phyloP scores from a whole-genome alignment of 148 eudicot genomes.

The Selenicereus undatus region DNA sequence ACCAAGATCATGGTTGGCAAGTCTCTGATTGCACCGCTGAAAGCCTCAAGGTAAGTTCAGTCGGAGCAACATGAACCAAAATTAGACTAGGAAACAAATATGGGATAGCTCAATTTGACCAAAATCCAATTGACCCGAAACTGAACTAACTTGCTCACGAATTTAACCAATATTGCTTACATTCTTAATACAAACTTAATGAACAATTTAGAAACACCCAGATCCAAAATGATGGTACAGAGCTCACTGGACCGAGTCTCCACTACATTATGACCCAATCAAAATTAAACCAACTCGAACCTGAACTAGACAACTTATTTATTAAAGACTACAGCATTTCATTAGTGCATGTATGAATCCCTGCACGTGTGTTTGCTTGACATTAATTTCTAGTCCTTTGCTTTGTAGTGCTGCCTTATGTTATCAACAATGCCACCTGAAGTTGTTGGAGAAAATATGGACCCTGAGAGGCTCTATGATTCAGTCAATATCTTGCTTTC shows the following conservation, averaged over 20 bases:
- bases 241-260: background rate
- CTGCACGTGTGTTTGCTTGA: background rate
- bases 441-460: constrained; percentile 30
- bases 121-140: background rate
- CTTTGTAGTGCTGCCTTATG: constrained; percentile 25
- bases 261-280: background rate
- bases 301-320: no score
- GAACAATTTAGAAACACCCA: background rate
- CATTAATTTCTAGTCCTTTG: background rate
- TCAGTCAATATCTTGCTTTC: constrained; percentile 30
- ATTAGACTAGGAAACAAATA: background rate
- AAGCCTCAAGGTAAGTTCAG: constrained; percentile 33
- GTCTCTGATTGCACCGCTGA: constrained; percentile 63
- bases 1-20: constrained; percentile 61
- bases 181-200: background rate
- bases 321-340: background rate
- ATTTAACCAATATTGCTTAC: background rate
- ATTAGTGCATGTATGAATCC: background rate
- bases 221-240: background rate
- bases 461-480: constrained; percentile 20
- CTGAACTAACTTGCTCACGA: background rate
- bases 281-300: background rate
- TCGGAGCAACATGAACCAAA: no score
- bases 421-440: constrained; percentile 28
- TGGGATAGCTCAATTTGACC: background rate